Conservation (phyloP, 148 eudicot species). For the Vaccinium macrocarpon region DNA sequence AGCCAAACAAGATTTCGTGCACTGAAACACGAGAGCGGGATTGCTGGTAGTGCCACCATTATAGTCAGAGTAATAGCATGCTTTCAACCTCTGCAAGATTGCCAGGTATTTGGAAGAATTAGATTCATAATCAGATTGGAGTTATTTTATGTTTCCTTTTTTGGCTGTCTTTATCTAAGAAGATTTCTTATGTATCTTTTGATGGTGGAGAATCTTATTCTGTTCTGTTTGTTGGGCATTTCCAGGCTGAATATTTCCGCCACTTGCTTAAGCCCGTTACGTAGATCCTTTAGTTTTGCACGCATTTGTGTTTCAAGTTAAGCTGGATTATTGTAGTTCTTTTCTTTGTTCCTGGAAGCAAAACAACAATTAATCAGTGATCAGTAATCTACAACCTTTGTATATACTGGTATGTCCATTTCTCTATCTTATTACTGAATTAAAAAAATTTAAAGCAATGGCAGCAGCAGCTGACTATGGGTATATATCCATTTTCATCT, state of each 20-base stretch:
- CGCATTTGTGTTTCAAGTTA: conserved; percentile 36
- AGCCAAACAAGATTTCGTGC: conserved; percentile 91
- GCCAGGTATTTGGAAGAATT: conserved; percentile 53
- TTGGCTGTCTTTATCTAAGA: background rate
- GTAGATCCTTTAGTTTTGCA: conserved; percentile 48
- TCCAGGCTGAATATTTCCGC: conserved; percentile 97
- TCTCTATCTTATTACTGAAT: background rate
- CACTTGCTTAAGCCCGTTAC: conserved; percentile 94
- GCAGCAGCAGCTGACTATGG: too few relatives aligned
- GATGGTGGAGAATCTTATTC: conserved; percentile 18
- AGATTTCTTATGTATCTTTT: background rate
- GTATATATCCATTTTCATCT: background rate
- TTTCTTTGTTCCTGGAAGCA: conserved; percentile 39
- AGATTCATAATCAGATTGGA: background rate
- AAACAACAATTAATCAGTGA: conserved; percentile 33
- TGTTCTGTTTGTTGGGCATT: conserved; percentile 23
- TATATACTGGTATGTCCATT: conserved; percentile 35
- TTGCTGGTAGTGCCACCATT: conserved; percentile 80
- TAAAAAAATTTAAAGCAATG: background rate
- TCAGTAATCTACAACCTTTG: conserved; percentile 20
- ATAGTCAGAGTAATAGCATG: conserved; percentile 95
- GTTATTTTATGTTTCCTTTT: background rate
- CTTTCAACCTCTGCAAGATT: conserved; percentile 89
- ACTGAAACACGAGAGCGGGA: conserved; percentile 83
- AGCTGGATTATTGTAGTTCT: conserved; percentile 47